Base-by-base conservation (phyloP, 805 yeast genomes). In the Metschnikowia similis region DNA sequence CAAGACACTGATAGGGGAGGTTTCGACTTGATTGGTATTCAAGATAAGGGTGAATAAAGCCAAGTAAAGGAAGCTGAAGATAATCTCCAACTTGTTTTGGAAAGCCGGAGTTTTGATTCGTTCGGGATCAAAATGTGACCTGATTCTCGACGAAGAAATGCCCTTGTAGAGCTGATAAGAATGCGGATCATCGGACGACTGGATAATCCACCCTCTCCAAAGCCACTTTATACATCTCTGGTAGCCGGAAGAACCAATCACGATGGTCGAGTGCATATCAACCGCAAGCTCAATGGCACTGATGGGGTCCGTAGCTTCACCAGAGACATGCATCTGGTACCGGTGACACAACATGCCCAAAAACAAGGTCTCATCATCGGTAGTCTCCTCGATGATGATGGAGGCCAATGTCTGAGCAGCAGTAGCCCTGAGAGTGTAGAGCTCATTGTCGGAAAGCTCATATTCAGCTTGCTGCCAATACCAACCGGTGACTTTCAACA, bases 201-300 rank as follows among this genome's bases (percentile, higher is more conserved):
- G 96, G 45, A 87, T 76, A 54, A 89, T 87, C 96, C 96, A 88
- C 29, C 97, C 97, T 49, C 91, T 73, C 97, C 97, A 89, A 44
- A 89, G 66, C 96, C 96, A 89, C 56, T 84, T 82, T 60, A 89
- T 77, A 69, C 96, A 88, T 48, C 96, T 71, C 66, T 89, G 96
- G 65, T 82, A 89, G 0, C 96, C 96, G 8, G 85, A 71, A 0
- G 95, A 81, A 2, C 89, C 84, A 58, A 90, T 87, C 14, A 89
- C 84, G 21, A 77, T 75, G 8, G 91, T 83, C 9, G 87, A 80
- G 57, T 89, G 96, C 80, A 83, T 80, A 62, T 89, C 96, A 28
- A 87, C 89, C 0, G 96, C 96, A 59, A 89, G 66, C 63, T 89
- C 97, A 54, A 89, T 69, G 0, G 90, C 96, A 66, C 81, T 85